Percentiles rank a stretch among this genome's conserved stretches.
Evolutionary conservation across 106 monocot genomes (phyloP).

Genomic region (Apostasia ramifera): DNA sequence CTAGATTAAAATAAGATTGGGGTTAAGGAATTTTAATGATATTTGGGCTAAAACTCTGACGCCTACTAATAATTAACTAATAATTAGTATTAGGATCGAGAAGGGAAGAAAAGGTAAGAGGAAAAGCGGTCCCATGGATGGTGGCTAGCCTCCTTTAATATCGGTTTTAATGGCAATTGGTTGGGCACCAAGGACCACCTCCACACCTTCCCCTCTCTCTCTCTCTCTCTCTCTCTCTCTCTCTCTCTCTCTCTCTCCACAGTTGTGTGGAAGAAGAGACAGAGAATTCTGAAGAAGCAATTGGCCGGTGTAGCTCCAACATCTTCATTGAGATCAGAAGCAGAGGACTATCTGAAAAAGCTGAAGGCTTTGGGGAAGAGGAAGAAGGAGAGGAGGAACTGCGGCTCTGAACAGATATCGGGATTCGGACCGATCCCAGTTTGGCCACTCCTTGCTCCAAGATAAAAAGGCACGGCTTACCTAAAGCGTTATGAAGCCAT

Average conservation of each 20-base stretch:
- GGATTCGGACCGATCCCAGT: constrained; percentile 21
- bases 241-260: constrained; percentile 5
- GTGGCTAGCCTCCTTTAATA: constrained; percentile 13
- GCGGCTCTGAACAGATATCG: not conserved
- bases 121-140: constrained; percentile 15
- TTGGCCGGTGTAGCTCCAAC: not conserved
- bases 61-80: no score
- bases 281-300: not conserved
- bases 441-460: constrained; percentile 7
- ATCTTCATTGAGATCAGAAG: constrained; percentile 7
- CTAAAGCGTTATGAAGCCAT: not conserved
- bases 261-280: not conserved
- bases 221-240: constrained; percentile 3
- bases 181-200: constrained; percentile 33
- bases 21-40: no score
- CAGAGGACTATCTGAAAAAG: constrained; percentile 16
- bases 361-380: not conserved
- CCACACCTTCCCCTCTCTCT: constrained; percentile 7
- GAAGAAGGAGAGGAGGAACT: constrained; percentile 4
- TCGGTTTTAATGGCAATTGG: constrained; percentile 27
- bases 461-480: constrained; percentile 1
- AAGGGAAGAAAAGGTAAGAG: constrained; percentile 3
- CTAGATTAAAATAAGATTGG: no score
- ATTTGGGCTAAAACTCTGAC: no score
- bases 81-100: not conserved